Evolutionary conservation across 805 yeast genomes (phyloP).

Genomic region (Candida golubevii): DNA sequence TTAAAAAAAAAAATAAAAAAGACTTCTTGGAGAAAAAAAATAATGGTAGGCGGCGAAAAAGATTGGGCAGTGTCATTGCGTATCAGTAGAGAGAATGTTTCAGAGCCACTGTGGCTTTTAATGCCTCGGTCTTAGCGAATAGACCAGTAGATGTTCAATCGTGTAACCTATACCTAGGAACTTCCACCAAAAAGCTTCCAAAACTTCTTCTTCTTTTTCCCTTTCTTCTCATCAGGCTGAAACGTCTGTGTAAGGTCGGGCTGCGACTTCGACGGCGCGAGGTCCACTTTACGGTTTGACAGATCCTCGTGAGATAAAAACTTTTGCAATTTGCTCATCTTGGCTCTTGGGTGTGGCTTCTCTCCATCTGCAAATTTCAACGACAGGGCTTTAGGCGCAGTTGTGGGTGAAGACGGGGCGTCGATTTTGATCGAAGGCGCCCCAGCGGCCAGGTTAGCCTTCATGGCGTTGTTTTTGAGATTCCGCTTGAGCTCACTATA

Average conservation of each 20-base stretch:
- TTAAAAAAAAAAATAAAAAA: no score
- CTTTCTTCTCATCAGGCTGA: conserved; percentile 13
- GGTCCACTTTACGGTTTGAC: conserved; percentile 15
- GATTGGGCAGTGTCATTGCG: no score
- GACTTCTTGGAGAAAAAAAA: no score
- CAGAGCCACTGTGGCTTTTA: no score
- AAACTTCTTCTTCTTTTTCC: conserved; percentile 31
- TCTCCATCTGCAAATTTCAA: conserved; percentile 25
- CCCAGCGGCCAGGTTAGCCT: conserved; percentile 8
- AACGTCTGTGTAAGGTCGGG: conserved; percentile 25
- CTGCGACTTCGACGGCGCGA: conserved; percentile 37
- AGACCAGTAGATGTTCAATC: no score
- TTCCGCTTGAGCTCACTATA: conserved; percentile 33
- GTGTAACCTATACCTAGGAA: no score
- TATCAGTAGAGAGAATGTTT: no score
- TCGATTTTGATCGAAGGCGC: conserved; percentile 5
- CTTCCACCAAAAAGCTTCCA: conserved; percentile 24
- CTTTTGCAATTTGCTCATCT: conserved; percentile 23
- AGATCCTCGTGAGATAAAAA: conserved; percentile 38
- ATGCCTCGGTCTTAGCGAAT: no score
- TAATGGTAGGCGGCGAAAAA: no score
- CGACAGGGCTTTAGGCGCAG: conserved; percentile 23
- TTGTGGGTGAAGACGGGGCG: conserved; percentile 6
- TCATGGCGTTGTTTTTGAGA: conserved; percentile 19
- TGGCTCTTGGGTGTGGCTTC: conserved; percentile 12